phyloP scores from a whole-genome alignment of 306 rosid species.

The Echinosophora koreensis region DNA sequence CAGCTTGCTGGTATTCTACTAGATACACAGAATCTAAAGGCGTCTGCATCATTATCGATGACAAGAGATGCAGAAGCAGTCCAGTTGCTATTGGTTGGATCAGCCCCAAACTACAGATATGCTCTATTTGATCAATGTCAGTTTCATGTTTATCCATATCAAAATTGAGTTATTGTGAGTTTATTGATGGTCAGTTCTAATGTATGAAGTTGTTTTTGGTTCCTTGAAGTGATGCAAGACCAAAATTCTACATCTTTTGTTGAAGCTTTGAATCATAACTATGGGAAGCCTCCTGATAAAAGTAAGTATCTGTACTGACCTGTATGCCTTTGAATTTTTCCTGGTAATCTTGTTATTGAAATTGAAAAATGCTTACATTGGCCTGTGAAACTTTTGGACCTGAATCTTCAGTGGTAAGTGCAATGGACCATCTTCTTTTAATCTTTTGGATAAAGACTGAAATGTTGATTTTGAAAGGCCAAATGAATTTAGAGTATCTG shows the following conservation, averaged over 20 bases:
- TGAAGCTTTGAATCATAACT: conserved; percentile 66
- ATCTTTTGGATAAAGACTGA: background rate
- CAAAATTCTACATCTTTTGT: conserved; percentile 65
- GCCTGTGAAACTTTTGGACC: conserved; percentile 21
- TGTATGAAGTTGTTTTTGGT: conserved; percentile 36
- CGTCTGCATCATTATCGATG: conserved; percentile 61
- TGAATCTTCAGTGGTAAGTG: conserved; percentile 4
- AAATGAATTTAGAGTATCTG: conserved; percentile 15
- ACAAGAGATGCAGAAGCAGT: conserved; percentile 96
- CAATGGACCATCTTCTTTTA: background rate
- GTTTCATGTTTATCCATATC: conserved; percentile 28
- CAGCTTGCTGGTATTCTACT: conserved; percentile 90
- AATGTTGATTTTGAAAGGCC: background rate
- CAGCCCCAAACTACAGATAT: conserved; percentile 66
- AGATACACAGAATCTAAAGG: conserved; percentile 78
- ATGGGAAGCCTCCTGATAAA: conserved; percentile 63
- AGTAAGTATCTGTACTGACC: conserved; percentile 58
- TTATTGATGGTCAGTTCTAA: conserved; percentile 22
- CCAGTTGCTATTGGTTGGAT: conserved; percentile 79
- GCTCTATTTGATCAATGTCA: conserved; percentile 76
- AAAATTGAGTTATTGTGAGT: conserved; percentile 32
- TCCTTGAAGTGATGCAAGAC: conserved; percentile 68
- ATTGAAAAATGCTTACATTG: background rate
- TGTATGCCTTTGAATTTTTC: too few relatives aligned
- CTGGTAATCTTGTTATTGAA: too few relatives aligned